Percentiles rank a stretch among this genome's conserved stretches.
These are phyloP conservation scores for Aureobasidium sp. DNA, from an alignment of 2,329 filamentous ascomycete genomes.

Conservation along the genomic window DNA sequence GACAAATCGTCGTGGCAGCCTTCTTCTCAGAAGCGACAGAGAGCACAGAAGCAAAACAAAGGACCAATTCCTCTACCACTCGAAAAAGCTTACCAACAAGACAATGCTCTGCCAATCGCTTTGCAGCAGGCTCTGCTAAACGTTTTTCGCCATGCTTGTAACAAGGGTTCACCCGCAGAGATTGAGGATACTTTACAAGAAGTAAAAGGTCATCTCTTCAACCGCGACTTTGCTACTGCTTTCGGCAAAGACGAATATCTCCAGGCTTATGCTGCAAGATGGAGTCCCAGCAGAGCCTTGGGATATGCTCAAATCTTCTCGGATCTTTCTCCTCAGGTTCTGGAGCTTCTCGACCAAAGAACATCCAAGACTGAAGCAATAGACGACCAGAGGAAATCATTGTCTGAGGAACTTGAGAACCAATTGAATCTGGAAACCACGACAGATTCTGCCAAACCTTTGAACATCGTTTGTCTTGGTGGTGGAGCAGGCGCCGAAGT, in stretches of 20 bases:
- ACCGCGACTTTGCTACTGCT: conserved; percentile 73
- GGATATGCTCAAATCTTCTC: conserved; percentile 64
- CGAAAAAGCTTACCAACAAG: conserved; percentile 4
- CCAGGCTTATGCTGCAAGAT: conserved; percentile 77
- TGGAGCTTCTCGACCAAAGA: not conserved
- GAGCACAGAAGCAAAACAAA: not conserved
- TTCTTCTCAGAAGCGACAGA: not conserved
- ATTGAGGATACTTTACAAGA: conserved; percentile 60
- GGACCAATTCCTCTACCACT: not conserved
- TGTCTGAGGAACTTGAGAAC: not conserved
- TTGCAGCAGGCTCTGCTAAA: conserved; percentile 66
- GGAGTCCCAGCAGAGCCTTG: conserved; percentile 80
- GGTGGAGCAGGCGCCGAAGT: conserved; percentile 63
- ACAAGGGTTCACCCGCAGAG: conserved; percentile 37
- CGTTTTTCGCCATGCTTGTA: conserved; percentile 63
- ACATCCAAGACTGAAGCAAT: not conserved
- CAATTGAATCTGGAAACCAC: not conserved
- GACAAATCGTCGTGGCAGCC: conserved; percentile 14
- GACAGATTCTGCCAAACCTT: not conserved
- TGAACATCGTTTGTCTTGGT: conserved; percentile 51
- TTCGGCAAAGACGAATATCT: conserved; percentile 68
- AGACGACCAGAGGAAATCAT: not conserved
- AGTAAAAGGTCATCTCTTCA: conserved; percentile 79
- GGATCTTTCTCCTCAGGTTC: conserved; percentile 24
- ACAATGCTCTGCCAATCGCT: conserved; percentile 16